Evolutionary conservation across 805 yeast genomes (phyloP).

Genomic region (Candida montana): DNA sequence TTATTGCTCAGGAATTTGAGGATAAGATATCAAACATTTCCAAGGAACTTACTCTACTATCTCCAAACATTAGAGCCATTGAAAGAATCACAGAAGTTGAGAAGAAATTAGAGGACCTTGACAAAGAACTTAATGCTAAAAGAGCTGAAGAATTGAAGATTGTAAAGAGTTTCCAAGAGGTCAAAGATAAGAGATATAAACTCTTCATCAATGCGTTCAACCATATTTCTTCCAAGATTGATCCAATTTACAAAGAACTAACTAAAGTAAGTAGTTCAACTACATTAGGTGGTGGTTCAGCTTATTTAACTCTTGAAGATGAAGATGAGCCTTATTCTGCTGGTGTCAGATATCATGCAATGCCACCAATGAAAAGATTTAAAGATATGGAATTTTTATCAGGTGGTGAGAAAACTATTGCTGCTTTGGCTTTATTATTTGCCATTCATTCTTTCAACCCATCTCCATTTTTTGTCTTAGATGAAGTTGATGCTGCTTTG

Average conservation of each 20-base stretch:
- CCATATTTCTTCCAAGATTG: constrained; percentile 71
- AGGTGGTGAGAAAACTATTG: constrained; percentile 96
- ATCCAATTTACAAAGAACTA: constrained; percentile 76
- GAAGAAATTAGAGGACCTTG: constrained; percentile 51
- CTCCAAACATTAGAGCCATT: constrained; percentile 79
- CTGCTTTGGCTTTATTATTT: constrained; percentile 88
- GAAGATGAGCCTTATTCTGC: constrained; percentile 83
- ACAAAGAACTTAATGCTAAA: constrained; percentile 56
- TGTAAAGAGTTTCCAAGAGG: constrained; percentile 48
- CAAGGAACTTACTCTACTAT: constrained; percentile 35
- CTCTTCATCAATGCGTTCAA: constrained; percentile 67
- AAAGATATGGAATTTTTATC: constrained; percentile 88
- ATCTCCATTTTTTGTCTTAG: constrained; percentile 91
- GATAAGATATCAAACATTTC: constrained; percentile 32
- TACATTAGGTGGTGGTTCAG: constrained; percentile 87
- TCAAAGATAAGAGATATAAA: constrained; percentile 55
- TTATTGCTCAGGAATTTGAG: constrained; percentile 31
- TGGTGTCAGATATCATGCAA: constrained; percentile 87
- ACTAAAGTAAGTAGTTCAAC: constrained; percentile 52
- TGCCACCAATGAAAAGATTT: constrained; percentile 94
- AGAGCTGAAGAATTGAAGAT: constrained; percentile 55
- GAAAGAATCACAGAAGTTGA: constrained; percentile 72
- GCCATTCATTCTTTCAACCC: constrained; percentile 89
- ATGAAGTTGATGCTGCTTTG: constrained; percentile 97
- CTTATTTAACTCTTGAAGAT: constrained; percentile 78